Percentiles rank a stretch among this genome's conserved stretches.
Conservation (phyloP, 2,329 filamentous ascomycete genomes). For the Penicillium concentricum region DNA sequence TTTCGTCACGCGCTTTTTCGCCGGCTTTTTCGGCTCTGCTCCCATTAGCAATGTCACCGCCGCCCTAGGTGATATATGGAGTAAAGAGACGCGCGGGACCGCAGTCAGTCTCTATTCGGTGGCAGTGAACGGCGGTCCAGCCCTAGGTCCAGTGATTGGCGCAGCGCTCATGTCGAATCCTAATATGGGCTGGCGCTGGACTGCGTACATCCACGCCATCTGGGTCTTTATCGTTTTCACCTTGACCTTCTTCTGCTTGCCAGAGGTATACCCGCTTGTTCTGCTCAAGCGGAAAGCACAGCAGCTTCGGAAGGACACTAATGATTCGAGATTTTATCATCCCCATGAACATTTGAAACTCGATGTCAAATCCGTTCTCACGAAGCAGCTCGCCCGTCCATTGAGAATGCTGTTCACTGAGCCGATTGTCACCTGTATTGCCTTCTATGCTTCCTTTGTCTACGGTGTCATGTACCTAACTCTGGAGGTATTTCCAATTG, state of each 20-base stretch:
- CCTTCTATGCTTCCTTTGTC: constrained; percentile 48
- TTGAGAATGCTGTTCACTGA: constrained; percentile 47
- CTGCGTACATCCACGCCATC: constrained; percentile 47
- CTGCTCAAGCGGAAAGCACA: constrained; percentile 42
- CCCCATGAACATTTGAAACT: constrained; percentile 48
- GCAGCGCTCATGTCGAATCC: constrained; percentile 36
- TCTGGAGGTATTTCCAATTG: constrained; percentile 50
- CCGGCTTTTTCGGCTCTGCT: constrained; percentile 46
- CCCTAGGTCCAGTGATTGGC: constrained; percentile 46
- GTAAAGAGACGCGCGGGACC: constrained; percentile 37
- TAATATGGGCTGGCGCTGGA: constrained; percentile 48
- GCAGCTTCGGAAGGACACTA: constrained; percentile 38
- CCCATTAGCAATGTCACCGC: constrained; percentile 47
- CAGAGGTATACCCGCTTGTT: constrained; percentile 42
- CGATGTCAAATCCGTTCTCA: constrained; percentile 23
- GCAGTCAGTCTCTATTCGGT: constrained; percentile 44
- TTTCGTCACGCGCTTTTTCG: constrained; percentile 47
- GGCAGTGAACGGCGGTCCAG: constrained; percentile 43
- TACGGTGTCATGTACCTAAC: constrained; percentile 50
- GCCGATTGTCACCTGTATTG: constrained; percentile 49
- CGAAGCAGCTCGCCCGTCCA: neutral
- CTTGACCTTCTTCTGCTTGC: constrained; percentile 33
- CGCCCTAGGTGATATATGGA: constrained; percentile 46
- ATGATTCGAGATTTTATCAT: constrained; percentile 43
- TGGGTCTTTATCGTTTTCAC: constrained; percentile 33